Evolutionary conservation across 768 basidiomycete genomes (phyloP).

Genomic region (Cystobasidium tubakii): DNA sequence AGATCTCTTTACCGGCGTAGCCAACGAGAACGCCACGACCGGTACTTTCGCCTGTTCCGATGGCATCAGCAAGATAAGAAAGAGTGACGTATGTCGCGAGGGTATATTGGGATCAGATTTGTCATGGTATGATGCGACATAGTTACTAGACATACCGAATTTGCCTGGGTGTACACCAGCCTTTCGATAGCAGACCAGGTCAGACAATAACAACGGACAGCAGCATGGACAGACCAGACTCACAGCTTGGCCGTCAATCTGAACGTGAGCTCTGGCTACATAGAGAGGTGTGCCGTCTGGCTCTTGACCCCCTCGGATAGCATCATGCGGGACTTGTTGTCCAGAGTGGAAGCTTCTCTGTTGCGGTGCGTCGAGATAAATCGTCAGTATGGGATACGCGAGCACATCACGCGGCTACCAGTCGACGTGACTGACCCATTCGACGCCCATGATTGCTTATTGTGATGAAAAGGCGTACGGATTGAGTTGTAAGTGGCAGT

Average conservation of each 20-base stretch:
- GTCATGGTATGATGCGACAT: too few species aligned
- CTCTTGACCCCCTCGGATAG: constrained; percentile 27
- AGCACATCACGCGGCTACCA: too few species aligned
- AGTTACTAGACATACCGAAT: constrained; percentile 16
- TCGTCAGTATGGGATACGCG: too few species aligned
- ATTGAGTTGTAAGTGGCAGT: too few species aligned
- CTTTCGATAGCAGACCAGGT: neutral
- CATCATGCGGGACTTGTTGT: constrained; percentile 18
- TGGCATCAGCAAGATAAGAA: neutral
- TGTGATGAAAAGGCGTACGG: too few species aligned
- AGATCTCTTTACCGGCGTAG: constrained; percentile 6
- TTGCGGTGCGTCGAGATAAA: too few species aligned
- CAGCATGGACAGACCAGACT: neutral
- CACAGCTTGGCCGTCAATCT: constrained; percentile 9
- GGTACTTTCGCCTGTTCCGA: neutral
- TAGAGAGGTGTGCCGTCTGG: constrained; percentile 12
- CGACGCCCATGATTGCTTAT: constrained; percentile 17
- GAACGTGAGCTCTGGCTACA: constrained; percentile 17
- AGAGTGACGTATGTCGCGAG: too few species aligned
- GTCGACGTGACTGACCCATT: constrained; percentile 25
- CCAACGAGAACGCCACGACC: constrained; percentile 24
- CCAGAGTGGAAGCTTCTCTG: constrained; percentile 31
- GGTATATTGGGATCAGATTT: too few species aligned
- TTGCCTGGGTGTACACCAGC: constrained; percentile 20
- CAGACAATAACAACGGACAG: neutral